A percentile compares a stretch with the other conserved stretches of the same genome.
Conservation (phyloP, 225 moss, liverwort and hornwort species). For the Polytrichum commune region DNA sequence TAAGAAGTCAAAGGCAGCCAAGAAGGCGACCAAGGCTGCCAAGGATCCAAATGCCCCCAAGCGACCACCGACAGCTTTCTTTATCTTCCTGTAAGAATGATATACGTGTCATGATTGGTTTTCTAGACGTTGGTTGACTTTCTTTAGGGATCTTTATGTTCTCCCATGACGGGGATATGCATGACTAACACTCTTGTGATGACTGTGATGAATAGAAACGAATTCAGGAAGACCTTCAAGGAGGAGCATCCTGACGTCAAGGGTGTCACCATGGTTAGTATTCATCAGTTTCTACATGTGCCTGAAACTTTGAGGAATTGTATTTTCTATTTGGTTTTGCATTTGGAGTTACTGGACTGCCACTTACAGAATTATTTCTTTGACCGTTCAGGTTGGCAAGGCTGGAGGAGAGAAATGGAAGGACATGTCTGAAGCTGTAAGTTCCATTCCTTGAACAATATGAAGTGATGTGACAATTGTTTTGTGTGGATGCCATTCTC, state of each 20-base stretch:
- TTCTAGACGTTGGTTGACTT: too few species aligned
- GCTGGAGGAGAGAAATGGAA: constrained; percentile 97
- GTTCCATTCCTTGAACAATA: background rate
- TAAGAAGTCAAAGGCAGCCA: constrained; percentile 78
- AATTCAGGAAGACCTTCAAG: constrained; percentile 89
- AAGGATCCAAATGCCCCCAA: constrained; percentile 99
- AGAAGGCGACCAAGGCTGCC: constrained; percentile 61
- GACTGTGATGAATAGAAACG: constrained; percentile 44
- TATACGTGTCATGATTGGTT: too few species aligned
- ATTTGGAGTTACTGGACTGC: too few species aligned
- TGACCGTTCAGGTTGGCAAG: constrained; percentile 69
- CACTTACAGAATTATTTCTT: constrained; percentile 5
- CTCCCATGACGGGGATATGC: background rate
- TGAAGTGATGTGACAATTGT: too few species aligned
- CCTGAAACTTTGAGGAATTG: too few species aligned
- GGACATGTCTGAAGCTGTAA: constrained; percentile 69
- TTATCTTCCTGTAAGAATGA: constrained; percentile 74
- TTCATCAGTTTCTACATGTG: too few species aligned
- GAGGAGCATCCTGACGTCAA: constrained; percentile 95
- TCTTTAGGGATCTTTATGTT: too few species aligned
- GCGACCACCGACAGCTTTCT: constrained; percentile 94
- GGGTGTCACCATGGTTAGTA: constrained; percentile 75
- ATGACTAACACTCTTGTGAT: background rate
- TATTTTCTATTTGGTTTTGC: too few species aligned
- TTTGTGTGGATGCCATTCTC: too few species aligned